Evolutionary conservation across 192 early-diverging fungal species (phyloP), one percentile per base, ranked within the genome.

Genomic region (Coemansia sp.): DNA sequence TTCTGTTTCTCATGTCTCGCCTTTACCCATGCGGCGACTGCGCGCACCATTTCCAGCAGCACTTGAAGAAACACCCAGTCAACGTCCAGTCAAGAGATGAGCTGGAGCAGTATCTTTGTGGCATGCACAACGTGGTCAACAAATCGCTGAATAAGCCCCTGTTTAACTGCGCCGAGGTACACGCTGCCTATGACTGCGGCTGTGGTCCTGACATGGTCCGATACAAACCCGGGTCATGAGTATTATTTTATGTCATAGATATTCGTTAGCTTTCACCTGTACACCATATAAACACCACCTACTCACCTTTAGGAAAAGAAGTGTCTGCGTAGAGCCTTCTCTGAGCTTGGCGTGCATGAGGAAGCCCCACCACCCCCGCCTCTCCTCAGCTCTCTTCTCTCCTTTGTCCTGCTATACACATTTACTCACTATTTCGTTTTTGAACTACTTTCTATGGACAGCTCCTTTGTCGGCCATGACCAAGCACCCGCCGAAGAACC

Each of bases 11-110:
- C 31, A 87, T 97, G 51, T 92, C 91, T 2, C 77, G 92, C 67
- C 74, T 98, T 25, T 98, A 98, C 75, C 97, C 97, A 14, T 98
- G 97, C 68, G 97, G 97, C 46, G 95, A 97, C 84, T 98, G 96
- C 76, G 96, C 95, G 3, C 67, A 84, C 9, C 95, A 98, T 64
- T 97, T 98, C 68, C 89, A 93, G 76, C 59, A 77, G 45, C 77
- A 96, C 19, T 64, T 97, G 40, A 81, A 88, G 32, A 80, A 87
- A 60, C 80, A 94, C 69, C 96, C 96, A 8, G 94, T 95, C 15
- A 86, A 90, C 40, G 92, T 93, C 4, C 83, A 86, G 11, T 87
- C 87, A 3, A 80, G 94, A 29, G 79, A 86, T 29, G 83, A 89
- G 3, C 81, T 92, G 6, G 89, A 92, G 19, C 90, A 94, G 69